These are phyloP conservation scores for Penicillium olsonii DNA, from an alignment of 2,329 filamentous ascomycete genomes.

Conservation along the genomic window DNA sequence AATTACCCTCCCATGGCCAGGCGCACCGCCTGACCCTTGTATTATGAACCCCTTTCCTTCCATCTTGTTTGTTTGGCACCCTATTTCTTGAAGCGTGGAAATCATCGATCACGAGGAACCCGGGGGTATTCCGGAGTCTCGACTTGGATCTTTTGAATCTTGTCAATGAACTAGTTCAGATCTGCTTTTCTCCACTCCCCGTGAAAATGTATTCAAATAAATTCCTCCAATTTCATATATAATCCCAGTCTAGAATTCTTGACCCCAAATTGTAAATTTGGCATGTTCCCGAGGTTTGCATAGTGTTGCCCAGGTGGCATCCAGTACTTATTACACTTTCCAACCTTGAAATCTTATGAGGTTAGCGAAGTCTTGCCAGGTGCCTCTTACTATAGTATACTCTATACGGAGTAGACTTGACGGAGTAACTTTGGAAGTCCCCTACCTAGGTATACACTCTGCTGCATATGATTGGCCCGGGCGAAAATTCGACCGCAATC, in stretches of 20 bases:
- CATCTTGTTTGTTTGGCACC: slow-evolving; percentile 30
- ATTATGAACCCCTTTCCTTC: slow-evolving; percentile 35
- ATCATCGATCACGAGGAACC: slow-evolving; percentile 34
- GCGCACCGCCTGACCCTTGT: slow-evolving; percentile 28
- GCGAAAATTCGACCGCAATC: neutral
- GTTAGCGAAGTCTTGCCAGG: too few species aligned
- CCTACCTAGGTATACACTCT: neutral
- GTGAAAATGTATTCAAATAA: slow-evolving; percentile 27
- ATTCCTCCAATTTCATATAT: slow-evolving; percentile 8
- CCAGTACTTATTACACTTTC: too few species aligned
- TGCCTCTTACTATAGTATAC: too few species aligned
- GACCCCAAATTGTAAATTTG: neutral
- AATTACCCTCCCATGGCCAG: slow-evolving; percentile 9
- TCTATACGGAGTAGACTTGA: too few species aligned
- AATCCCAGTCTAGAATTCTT: slow-evolving; percentile 6
- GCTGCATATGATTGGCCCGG: slow-evolving; percentile 1
- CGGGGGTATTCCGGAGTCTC: slow-evolving; percentile 36
- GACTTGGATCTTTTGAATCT: slow-evolving; percentile 37
- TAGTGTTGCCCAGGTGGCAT: too few species aligned
- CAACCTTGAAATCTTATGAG: too few species aligned
- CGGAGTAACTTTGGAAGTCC: neutral
- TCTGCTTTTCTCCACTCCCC: slow-evolving; percentile 31
- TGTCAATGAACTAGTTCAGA: slow-evolving; percentile 33
- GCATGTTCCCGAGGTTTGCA: too few species aligned
- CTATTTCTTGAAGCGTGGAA: slow-evolving; percentile 37